Percentiles rank a stretch among this genome's conserved stretches.
Conservation (phyloP, 768 basidiomycete species). For the Pisolithus orientalis region DNA sequence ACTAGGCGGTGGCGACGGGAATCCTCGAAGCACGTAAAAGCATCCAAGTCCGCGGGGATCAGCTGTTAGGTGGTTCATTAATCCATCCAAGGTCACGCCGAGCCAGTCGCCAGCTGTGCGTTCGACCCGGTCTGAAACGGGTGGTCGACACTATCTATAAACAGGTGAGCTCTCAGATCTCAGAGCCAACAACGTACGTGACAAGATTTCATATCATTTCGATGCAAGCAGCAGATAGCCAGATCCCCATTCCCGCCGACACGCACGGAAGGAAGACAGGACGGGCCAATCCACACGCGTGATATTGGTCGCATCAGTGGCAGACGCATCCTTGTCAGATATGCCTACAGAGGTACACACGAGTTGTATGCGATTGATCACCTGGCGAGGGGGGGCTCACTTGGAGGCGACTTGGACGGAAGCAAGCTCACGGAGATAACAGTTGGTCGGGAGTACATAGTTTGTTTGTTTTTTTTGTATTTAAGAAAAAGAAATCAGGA, state of each 20-base stretch:
- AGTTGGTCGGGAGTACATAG: no score
- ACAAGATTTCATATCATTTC: background rate
- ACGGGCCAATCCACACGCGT: background rate
- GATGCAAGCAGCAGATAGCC: background rate
- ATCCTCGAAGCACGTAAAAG: background rate
- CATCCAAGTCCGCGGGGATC: background rate
- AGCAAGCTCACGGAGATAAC: no score
- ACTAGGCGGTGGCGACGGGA: background rate
- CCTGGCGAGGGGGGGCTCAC: no score
- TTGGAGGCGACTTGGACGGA: no score
- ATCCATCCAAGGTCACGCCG: background rate
- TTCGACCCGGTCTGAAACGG: background rate
- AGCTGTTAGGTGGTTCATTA: background rate
- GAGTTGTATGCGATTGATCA: no score
- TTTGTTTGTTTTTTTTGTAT: no score
- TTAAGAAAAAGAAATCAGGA: no score
- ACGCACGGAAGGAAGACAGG: background rate
- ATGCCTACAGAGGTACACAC: background rate
- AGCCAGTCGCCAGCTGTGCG: background rate
- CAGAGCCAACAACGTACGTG: background rate
- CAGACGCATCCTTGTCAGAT: background rate
- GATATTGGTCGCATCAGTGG: background rate
- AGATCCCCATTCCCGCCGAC: background rate
- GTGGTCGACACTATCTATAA: background rate
- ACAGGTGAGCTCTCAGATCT: background rate